Percentiles rank a stretch among this genome's conserved stretches.
phyloP scores from a whole-genome alignment of 768 basidiomycete genomes.

The Pleurotus ostreatus region DNA sequence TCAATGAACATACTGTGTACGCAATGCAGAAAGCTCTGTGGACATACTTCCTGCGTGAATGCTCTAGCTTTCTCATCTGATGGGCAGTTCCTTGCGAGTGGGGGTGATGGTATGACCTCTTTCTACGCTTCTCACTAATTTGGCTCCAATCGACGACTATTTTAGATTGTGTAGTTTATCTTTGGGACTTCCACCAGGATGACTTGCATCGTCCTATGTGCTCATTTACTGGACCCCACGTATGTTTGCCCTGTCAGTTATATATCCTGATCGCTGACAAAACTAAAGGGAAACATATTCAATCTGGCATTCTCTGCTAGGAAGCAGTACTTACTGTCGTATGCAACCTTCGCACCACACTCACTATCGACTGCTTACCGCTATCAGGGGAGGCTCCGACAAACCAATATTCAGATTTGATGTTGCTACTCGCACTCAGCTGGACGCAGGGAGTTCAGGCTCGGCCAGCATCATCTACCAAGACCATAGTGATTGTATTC shows the following conservation, averaged over 20 bases:
- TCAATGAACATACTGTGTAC: neutral
- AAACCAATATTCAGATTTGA: slow-evolving; percentile 51
- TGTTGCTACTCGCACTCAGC: slow-evolving; percentile 20
- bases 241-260: slow-evolving; percentile 17
- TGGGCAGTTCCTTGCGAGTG: slow-evolving; percentile 62
- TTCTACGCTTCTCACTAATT: neutral
- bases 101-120: slow-evolving; percentile 56
- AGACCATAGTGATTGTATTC: slow-evolving; percentile 42
- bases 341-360: slow-evolving; percentile 20
- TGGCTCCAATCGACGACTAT: neutral
- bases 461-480: neutral
- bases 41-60: slow-evolving; percentile 64
- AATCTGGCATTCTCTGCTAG: slow-evolving; percentile 66
- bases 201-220: slow-evolving; percentile 39
- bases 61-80: slow-evolving; percentile 57
- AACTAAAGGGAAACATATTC: slow-evolving; percentile 64
- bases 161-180: slow-evolving; percentile 47
- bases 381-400: slow-evolving; percentile 52
- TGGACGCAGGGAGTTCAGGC: neutral
- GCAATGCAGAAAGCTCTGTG: slow-evolving; percentile 28
- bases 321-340: slow-evolving; percentile 65
- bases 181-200: slow-evolving; percentile 70
- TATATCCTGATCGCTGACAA: slow-evolving; percentile 8
- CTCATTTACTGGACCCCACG: slow-evolving; percentile 44
- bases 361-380: slow-evolving; percentile 6